phyloP scores from a whole-genome alignment of 805 yeast species.

The Starmera quercuum region DNA sequence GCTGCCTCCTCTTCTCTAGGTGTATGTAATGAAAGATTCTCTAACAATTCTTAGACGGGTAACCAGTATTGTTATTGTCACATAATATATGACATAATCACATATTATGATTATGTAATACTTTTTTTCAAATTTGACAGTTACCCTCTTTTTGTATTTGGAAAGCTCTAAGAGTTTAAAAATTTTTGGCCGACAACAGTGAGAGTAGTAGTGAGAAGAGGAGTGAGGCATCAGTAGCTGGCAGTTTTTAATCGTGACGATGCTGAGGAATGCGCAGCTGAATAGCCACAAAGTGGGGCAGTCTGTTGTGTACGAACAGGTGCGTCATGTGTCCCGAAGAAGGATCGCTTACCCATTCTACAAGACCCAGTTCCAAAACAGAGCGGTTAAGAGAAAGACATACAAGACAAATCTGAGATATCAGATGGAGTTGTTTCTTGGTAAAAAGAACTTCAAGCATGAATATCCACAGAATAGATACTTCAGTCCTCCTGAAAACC shows the following conservation, averaged over 20 bases:
- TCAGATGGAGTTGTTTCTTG: conserved; percentile 67
- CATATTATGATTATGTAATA: too few species aligned
- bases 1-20: too few species aligned
- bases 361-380: conserved; percentile 34
- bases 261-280: neutral
- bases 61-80: too few species aligned
- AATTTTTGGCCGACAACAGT: too few species aligned
- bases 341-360: conserved; percentile 47
- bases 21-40: too few species aligned
- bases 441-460: conserved; percentile 79
- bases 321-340: conserved; percentile 42
- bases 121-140: too few species aligned
- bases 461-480: conserved; percentile 74
- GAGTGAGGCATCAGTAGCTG: too few species aligned
- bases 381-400: conserved; percentile 29
- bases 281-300: neutral
- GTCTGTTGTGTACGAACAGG: conserved; percentile 18
- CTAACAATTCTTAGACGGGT: too few species aligned
- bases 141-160: too few species aligned
- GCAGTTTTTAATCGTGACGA: neutral
- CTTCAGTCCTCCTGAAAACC: conserved; percentile 57
- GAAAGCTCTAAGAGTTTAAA: too few species aligned
- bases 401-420: conserved; percentile 46
- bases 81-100: too few species aligned
- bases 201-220: too few species aligned